Percentiles rank a stretch among this genome's conserved stretches.
phyloP scores from a whole-genome alignment of 768 basidiomycete species.

The Russula vinacea region DNA sequence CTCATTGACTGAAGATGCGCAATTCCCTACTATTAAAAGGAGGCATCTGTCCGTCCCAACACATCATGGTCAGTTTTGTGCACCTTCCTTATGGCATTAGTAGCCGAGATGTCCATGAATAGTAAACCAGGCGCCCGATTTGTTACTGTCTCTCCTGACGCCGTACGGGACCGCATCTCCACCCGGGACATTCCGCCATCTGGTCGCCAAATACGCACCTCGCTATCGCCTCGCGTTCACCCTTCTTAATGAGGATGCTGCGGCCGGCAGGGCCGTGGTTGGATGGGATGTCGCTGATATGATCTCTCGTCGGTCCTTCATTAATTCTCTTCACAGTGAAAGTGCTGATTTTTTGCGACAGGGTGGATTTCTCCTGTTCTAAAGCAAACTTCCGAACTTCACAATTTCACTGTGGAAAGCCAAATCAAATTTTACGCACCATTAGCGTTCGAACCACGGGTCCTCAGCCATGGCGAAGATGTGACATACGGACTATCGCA shows the following conservation, averaged over 20 bases:
- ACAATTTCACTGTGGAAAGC: slow-evolving; percentile 92
- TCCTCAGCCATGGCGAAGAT: slow-evolving; percentile 37
- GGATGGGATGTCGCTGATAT: slow-evolving; percentile 73
- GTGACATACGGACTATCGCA: slow-evolving; percentile 58
- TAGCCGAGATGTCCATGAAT: slow-evolving; percentile 12
- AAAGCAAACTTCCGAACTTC: slow-evolving; percentile 56
- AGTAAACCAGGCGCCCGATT: slow-evolving; percentile 31
- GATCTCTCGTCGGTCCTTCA: slow-evolving; percentile 53
- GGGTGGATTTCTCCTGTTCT: slow-evolving; percentile 70
- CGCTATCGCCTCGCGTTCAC: slow-evolving; percentile 89
- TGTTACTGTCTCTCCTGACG: slow-evolving; percentile 42
- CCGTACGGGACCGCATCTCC: slow-evolving; percentile 45
- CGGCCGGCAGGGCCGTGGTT: slow-evolving; percentile 54
- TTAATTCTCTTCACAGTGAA: background rate
- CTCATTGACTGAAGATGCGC: slow-evolving; percentile 13
- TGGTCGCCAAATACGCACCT: slow-evolving; percentile 71
- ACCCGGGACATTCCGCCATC: slow-evolving; percentile 43
- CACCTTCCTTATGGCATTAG: background rate
- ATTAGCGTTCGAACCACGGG: slow-evolving; percentile 68
- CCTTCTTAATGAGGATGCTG: slow-evolving; percentile 85
- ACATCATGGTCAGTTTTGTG: slow-evolving; percentile 19
- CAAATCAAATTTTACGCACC: slow-evolving; percentile 93
- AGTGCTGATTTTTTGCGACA: slow-evolving; percentile 37
- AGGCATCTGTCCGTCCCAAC: slow-evolving; percentile 27
- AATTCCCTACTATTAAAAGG: slow-evolving; percentile 14